Evolutionary conservation across 495 filamentous ascomycete species (phyloP).

Genomic region (Lentithecium fluviatile): DNA sequence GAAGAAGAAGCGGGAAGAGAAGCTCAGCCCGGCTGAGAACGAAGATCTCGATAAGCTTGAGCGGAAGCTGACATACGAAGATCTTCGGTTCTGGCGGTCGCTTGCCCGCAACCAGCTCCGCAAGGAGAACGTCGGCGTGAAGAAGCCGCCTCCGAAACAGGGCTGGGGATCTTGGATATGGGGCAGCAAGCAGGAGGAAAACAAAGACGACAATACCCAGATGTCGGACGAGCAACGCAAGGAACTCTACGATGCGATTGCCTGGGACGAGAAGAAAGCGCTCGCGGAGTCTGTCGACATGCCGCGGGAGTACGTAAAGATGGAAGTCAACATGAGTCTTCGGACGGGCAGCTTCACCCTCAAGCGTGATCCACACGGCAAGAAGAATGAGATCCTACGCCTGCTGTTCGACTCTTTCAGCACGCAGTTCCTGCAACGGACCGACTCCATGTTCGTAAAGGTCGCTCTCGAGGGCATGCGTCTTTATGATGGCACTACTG

Average conservation of each 20-base stretch:
- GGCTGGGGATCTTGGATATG: constrained; percentile 88
- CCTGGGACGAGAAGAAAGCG: constrained; percentile 95
- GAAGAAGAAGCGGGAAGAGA: constrained; percentile 79
- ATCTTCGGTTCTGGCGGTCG: constrained; percentile 94
- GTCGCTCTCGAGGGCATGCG: constrained; percentile 88
- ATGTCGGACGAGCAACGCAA: constrained; percentile 96
- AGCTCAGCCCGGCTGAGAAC: constrained; percentile 63
- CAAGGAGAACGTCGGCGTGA: constrained; percentile 86
- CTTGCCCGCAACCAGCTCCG: constrained; percentile 89
- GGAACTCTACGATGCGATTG: constrained; percentile 94
- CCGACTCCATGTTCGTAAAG: constrained; percentile 84
- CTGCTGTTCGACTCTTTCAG: constrained; percentile 92
- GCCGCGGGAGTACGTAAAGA: constrained; percentile 84
- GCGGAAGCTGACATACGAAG: constrained; percentile 87
- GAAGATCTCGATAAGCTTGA: constrained; percentile 75
- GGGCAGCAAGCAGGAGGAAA: constrained; percentile 56
- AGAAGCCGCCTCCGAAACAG: constrained; percentile 66
- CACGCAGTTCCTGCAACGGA: constrained; percentile 80
- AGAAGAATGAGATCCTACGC: constrained; percentile 74
- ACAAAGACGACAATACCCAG: constrained; percentile 64
- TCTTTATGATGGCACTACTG: constrained; percentile 93
- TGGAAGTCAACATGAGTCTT: constrained; percentile 86
- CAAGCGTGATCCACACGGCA: constrained; percentile 79
- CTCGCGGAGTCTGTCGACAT: constrained; percentile 83
- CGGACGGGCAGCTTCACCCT: constrained; percentile 92